Percentiles rank a stretch among this genome's conserved stretches.
Evolutionary conservation across 106 monocot species (phyloP).

Genomic region (Dendrobium officinale): DNA sequence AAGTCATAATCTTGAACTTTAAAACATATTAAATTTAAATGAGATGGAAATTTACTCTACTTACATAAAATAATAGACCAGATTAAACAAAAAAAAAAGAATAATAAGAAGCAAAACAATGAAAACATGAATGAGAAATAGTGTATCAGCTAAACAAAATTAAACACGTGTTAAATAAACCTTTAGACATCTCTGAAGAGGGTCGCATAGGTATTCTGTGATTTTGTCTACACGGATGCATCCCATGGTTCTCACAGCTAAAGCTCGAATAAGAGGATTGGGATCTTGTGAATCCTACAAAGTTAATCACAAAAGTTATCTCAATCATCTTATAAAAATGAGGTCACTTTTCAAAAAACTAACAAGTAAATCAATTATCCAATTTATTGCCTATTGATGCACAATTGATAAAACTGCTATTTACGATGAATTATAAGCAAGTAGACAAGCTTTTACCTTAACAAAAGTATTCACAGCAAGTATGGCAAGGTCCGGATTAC

Average conservation of each 20-base stretch:
- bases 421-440: background rate
- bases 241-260: constrained; percentile 98
- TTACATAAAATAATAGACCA: background rate
- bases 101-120: background rate
- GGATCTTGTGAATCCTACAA: constrained; percentile 96
- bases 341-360: background rate
- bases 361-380: background rate
- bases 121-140: background rate
- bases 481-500: constrained; percentile 98
- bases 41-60: background rate
- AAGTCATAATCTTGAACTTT: constrained; percentile 9
- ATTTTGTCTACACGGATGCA: constrained; percentile 99
- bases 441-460: constrained; percentile 44
- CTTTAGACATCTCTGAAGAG: constrained; percentile 99
- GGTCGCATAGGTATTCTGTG: constrained; percentile 96
- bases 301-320: constrained; percentile 1
- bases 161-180: constrained; percentile 19
- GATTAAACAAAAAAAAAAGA: background rate
- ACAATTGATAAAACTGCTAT: background rate
- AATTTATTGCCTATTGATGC: background rate
- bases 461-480: constrained; percentile 99
- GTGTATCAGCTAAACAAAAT: background rate
- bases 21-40: background rate
- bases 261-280: constrained; percentile 96
- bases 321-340: background rate